Evolutionary conservation across 371 early-diverging fungal genomes (phyloP).

Genomic region (Rhizomucor miehei): DNA sequence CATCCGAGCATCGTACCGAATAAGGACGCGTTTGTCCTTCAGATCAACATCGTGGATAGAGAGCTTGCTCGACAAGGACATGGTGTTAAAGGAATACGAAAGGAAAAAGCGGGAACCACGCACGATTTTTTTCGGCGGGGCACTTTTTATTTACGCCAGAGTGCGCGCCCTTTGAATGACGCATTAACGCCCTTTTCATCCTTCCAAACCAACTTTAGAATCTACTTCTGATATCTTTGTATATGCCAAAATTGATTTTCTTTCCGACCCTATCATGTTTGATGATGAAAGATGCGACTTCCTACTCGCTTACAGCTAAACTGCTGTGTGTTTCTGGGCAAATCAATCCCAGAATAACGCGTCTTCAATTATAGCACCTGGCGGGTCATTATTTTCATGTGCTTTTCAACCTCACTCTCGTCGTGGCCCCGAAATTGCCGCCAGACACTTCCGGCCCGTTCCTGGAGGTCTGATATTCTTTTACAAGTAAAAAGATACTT

Average conservation of each 20-base stretch:
- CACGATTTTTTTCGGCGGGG: background rate
- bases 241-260: too few relatives aligned
- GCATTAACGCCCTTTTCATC: background rate
- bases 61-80: conserved; percentile 74
- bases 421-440: conserved; percentile 1
- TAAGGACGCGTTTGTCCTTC: conserved; percentile 87
- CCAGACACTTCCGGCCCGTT: conserved; percentile 3
- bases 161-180: conserved; percentile 1
- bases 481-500: background rate
- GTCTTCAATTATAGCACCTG: background rate
- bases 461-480: background rate
- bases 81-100: conserved; percentile 13
- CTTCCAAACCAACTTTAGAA: too few relatives aligned
- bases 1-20: conserved; percentile 61
- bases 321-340: background rate
- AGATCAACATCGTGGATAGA: conserved; percentile 86
- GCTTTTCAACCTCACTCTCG: conserved; percentile 3
- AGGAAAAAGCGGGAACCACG: conserved; percentile 1
- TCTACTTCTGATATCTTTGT: too few relatives aligned
- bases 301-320: too few relatives aligned
- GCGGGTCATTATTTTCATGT: conserved; percentile 3
- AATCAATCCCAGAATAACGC: background rate
- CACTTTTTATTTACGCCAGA: background rate
- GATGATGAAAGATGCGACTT: too few relatives aligned
- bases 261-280: too few relatives aligned